Conservation (phyloP, 2,329 filamentous ascomycete genomes). For the Ceratocystiopsis brevicomis region DNA sequence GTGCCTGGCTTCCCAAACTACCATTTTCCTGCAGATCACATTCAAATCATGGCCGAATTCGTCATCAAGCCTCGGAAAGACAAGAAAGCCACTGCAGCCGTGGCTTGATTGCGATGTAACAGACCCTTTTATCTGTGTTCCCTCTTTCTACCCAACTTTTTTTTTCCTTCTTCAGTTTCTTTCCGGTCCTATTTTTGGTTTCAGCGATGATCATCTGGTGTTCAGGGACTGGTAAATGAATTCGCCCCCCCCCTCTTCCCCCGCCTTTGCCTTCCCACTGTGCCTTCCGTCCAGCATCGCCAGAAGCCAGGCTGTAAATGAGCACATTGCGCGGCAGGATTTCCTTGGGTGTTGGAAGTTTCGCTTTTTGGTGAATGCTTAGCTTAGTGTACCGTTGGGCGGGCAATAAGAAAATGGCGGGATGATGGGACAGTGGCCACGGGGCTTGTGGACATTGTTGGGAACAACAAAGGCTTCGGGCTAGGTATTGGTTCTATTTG, state of each 20-base stretch:
- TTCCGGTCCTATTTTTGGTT: neutral
- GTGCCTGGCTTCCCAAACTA: conserved; percentile 87
- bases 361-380: no score
- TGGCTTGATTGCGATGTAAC: neutral
- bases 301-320: neutral
- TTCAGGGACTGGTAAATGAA: neutral
- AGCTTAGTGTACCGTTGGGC: no score
- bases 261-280: neutral
- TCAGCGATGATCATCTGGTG: neutral
- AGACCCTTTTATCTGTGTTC: no score
- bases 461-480: no score
- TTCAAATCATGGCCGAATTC: conserved; percentile 79
- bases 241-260: no score
- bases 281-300: neutral
- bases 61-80: conserved; percentile 76
- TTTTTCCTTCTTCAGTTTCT: neutral
- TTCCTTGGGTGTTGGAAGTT: no score
- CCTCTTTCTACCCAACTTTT: neutral
- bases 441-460: no score
- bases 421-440: no score
- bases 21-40: conserved; percentile 85
- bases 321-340: no score
- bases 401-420: no score
- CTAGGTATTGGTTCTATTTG: no score
- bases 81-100: conserved; percentile 31